Evolutionary conservation across 169 alveolate genomes (phyloP).

Genomic region (Plasmodium ovale): DNA sequence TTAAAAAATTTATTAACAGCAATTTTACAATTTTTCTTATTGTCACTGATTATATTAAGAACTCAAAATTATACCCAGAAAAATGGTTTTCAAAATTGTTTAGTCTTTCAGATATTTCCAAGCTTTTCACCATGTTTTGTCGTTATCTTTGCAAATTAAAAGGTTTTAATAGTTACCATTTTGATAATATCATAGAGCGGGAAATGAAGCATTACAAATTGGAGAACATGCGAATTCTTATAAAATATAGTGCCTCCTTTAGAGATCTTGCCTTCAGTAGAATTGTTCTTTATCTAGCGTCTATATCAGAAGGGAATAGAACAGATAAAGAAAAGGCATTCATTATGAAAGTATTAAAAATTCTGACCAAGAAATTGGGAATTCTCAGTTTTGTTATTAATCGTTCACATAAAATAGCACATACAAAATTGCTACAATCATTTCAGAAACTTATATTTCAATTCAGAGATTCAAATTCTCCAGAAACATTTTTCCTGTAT

Average conservation of each 20-base stretch:
- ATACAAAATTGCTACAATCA: not conserved
- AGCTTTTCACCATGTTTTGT: slow-evolving; percentile 1
- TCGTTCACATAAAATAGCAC: too few relatives aligned
- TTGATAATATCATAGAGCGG: slow-evolving; percentile 19
- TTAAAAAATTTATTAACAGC: slow-evolving; percentile 42
- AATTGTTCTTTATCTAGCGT: slow-evolving; percentile 8
- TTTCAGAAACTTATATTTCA: slow-evolving; percentile 21
- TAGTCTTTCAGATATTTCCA: not conserved
- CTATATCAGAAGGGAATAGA: too few relatives aligned
- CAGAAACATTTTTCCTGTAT: slow-evolving; percentile 28
- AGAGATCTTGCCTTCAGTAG: slow-evolving; percentile 2
- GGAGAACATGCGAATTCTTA: slow-evolving; percentile 11
- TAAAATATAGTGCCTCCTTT: slow-evolving; percentile 31
- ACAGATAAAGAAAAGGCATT: too few relatives aligned
- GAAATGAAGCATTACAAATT: slow-evolving; percentile 20
- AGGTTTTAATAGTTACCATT: not conserved
- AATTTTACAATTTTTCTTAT: slow-evolving; percentile 50
- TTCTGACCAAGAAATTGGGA: too few relatives aligned
- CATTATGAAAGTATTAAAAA: too few relatives aligned
- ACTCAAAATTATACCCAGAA: not conserved
- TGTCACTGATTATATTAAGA: slow-evolving; percentile 23
- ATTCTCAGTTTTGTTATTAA: too few relatives aligned
- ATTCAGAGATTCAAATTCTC: not conserved
- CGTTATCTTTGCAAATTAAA: slow-evolving; percentile 11
- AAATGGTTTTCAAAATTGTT: slow-evolving; percentile 3